Conservation (phyloP, 331 rosid genomes). For the Spiraea crenata region DNA sequence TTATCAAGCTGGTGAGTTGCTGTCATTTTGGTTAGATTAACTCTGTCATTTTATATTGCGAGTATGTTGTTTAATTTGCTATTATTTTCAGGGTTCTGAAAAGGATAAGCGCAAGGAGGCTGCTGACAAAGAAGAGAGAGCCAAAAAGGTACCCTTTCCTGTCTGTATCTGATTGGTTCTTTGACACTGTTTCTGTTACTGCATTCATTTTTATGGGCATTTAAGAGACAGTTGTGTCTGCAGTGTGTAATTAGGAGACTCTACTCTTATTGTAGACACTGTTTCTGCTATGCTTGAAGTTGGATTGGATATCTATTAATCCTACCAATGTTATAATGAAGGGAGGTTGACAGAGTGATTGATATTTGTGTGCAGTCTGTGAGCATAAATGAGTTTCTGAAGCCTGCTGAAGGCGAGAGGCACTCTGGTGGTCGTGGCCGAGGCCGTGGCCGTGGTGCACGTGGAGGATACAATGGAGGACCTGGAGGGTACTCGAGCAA, state of each 20-base stretch:
- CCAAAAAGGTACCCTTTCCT: slow-evolving; percentile 57
- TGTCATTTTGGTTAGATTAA: too few species aligned
- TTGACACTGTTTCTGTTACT: neutral
- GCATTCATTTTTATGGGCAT: neutral
- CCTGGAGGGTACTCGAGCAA: slow-evolving; percentile 26
- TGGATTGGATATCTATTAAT: too few species aligned
- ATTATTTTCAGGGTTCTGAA: slow-evolving; percentile 57
- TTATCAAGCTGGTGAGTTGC: slow-evolving; percentile 60
- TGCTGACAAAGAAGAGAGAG: slow-evolving; percentile 75
- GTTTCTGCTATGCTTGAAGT: too few species aligned
- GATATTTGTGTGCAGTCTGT: slow-evolving; percentile 41
- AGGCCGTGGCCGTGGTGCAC: slow-evolving; percentile 63
- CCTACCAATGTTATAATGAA: too few species aligned
- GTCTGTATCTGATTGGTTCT: neutral
- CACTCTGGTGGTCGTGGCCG: slow-evolving; percentile 49
- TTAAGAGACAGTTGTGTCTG: too few species aligned
- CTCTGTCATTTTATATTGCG: neutral
- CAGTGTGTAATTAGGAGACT: too few species aligned
- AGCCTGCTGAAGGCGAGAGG: slow-evolving; percentile 61
- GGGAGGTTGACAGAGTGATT: slow-evolving; percentile 2
- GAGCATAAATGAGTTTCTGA: slow-evolving; percentile 60
- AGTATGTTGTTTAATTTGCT: neutral
- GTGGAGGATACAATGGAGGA: slow-evolving; percentile 50
- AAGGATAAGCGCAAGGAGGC: slow-evolving; percentile 81
- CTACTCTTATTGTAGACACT: too few species aligned